Percentiles rank a stretch among this genome's conserved stretches.
Conservation (phyloP, 768 basidiomycete genomes). For the Pholiota microspora region DNA sequence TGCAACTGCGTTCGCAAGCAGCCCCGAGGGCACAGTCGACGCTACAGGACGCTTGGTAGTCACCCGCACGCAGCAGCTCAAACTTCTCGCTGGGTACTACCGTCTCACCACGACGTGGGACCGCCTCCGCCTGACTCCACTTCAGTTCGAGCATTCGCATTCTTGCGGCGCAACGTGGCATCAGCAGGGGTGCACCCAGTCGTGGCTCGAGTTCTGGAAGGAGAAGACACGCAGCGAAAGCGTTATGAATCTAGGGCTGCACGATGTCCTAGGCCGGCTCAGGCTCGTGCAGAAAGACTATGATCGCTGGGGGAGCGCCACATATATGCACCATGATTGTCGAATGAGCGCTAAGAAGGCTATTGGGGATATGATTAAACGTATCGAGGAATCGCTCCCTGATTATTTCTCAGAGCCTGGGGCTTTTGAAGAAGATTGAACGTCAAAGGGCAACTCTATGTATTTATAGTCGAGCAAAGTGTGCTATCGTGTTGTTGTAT, state of each 20-base stretch:
- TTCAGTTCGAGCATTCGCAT: conserved; percentile 62
- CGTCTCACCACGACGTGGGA: conserved; percentile 70
- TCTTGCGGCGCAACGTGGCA: conserved; percentile 70
- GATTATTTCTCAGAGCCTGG: conserved; percentile 55
- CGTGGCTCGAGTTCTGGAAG: conserved; percentile 80
- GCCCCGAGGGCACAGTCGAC: conserved; percentile 31
- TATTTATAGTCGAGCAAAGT: no score
- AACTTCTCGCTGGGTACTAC: conserved; percentile 68
- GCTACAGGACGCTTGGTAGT: conserved; percentile 41
- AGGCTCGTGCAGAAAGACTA: conserved; percentile 64
- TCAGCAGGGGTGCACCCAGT: conserved; percentile 68
- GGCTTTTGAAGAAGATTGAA: conserved; percentile 14
- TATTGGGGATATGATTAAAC: conserved; percentile 53
- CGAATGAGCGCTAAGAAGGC: conserved; percentile 53
- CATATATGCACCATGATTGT: conserved; percentile 82
- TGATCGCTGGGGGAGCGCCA: conserved; percentile 66
- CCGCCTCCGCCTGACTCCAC: conserved; percentile 51
- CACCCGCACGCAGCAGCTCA: conserved; percentile 56
- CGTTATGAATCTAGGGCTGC: conserved; percentile 55
- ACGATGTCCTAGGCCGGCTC: conserved; percentile 68
- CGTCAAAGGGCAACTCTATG: no score
- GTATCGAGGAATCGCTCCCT: conserved; percentile 56
- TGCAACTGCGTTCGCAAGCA: conserved; percentile 15
- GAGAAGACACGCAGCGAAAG: conserved; percentile 65
- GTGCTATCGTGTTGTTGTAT: no score